Percentiles rank a stretch among this genome's conserved stretches.
phyloP scores from a whole-genome alignment of 2,329 filamentous ascomycete genomes.

The Botrytis byssoidea region DNA sequence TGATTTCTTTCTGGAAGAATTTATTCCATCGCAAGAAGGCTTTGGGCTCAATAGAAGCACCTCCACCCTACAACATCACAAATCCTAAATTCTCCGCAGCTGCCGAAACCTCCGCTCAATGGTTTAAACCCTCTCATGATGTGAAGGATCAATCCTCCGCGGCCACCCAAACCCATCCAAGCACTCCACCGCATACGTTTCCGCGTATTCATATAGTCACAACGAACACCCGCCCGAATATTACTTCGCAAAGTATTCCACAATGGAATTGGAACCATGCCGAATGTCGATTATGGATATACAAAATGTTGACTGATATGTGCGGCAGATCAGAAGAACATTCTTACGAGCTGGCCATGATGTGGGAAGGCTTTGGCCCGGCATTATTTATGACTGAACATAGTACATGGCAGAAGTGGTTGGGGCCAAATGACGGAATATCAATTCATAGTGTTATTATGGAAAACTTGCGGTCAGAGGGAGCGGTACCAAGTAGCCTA shows the following conservation, averaged over 20 bases:
- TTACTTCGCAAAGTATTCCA: background rate
- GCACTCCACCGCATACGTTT: background rate
- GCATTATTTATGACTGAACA: background rate
- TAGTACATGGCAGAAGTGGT: background rate
- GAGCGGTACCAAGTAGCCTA: background rate
- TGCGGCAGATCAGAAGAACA: background rate
- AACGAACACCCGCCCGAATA: background rate
- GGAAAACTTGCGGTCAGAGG: background rate
- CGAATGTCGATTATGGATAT: background rate
- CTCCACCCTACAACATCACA: background rate
- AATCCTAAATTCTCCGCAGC: background rate
- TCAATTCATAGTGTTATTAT: background rate
- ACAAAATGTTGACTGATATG: background rate
- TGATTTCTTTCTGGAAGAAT: background rate
- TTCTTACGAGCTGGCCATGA: background rate
- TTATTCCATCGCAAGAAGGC: background rate
- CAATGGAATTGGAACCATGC: background rate
- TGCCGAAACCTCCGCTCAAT: background rate
- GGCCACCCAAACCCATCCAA: background rate
- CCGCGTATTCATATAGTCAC: background rate
- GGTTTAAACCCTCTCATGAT: background rate
- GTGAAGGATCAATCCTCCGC: background rate
- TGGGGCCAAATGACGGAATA: background rate
- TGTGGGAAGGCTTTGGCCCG: background rate
- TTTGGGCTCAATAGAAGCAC: background rate